Conservation (phyloP, 306 rosid species). For the Mimosa pudica region DNA sequence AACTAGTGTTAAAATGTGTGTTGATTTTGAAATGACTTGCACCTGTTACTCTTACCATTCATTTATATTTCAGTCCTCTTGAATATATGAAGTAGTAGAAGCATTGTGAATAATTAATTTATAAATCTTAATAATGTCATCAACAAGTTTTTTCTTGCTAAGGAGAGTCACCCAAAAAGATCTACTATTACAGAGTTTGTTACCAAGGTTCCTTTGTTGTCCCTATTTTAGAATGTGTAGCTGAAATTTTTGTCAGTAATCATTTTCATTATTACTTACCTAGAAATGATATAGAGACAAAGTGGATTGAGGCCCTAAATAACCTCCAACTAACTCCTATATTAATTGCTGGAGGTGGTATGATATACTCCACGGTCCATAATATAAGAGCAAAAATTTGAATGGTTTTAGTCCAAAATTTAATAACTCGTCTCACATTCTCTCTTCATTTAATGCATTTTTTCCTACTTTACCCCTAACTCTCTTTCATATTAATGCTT, state of each 20-base stretch:
- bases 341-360: no score
- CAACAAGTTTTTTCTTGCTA: no score
- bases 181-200: not conserved
- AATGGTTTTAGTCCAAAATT: no score
- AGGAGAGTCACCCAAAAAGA: no score
- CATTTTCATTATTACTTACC: not conserved
- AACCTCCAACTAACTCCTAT: no score
- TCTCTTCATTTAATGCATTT: no score
- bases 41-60: slow-evolving; percentile 1
- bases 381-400: no score
- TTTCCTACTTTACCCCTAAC: no score
- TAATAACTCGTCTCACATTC: no score
- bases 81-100: not conserved
- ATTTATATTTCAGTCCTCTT: not conserved
- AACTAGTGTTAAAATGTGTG: not conserved
- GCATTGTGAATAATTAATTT: not conserved
- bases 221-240: not conserved
- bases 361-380: no score
- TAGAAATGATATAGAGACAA: not conserved
- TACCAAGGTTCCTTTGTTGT: not conserved
- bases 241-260: not conserved
- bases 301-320: no score
- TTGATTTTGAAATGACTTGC: slow-evolving; percentile 1
- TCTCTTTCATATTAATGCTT: no score
- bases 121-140: not conserved